Percentiles rank a stretch among this genome's conserved stretches.
Conservation (phyloP, 2,329 filamentous ascomycete species). For the Capronia epimyces region DNA sequence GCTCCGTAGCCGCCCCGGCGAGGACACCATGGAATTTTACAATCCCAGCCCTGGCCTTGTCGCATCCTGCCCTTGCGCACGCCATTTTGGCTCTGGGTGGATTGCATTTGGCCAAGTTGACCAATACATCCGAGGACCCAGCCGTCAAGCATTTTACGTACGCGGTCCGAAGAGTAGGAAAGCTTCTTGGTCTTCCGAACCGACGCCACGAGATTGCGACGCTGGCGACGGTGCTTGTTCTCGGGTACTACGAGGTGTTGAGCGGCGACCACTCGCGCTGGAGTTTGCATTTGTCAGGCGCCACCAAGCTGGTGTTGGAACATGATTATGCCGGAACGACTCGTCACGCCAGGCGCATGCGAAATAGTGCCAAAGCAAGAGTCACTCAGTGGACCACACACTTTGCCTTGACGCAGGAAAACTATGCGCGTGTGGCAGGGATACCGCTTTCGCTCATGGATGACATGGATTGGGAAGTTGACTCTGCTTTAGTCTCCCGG, state of each 20-base stretch:
- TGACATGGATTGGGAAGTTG: constrained; percentile 45
- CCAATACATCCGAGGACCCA: constrained; percentile 66
- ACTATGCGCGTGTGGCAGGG: constrained; percentile 31
- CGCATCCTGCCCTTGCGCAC: constrained; percentile 80
- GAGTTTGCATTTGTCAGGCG: constrained; percentile 84
- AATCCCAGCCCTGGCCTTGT: constrained; percentile 75
- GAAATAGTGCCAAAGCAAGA: constrained; percentile 44
- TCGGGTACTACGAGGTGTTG: constrained; percentile 93
- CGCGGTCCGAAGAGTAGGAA: constrained; percentile 70
- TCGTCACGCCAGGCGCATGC: constrained; percentile 62
- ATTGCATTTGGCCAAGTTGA: constrained; percentile 79
- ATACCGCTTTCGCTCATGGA: constrained; percentile 40
- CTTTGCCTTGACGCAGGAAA: constrained; percentile 23
- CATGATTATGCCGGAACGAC: constrained; percentile 73
- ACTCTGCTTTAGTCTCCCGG: constrained; percentile 53
- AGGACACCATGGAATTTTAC: constrained; percentile 63
- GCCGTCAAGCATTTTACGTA: constrained; percentile 90
- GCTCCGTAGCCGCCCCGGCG: constrained; percentile 57
- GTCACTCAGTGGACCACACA: constrained; percentile 32
- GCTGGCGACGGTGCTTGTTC: constrained; percentile 76
- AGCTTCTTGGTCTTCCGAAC: constrained; percentile 63
- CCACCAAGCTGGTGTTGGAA: constrained; percentile 68
- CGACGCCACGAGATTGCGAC: constrained; percentile 72
- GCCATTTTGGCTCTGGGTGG: constrained; percentile 83
- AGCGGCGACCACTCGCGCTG: constrained; percentile 91